Percentiles rank a stretch among this genome's conserved stretches.
These are phyloP conservation scores for Pyrenophora teres DNA, from an alignment of 2,329 filamentous ascomycete genomes.

Conservation along the genomic window DNA sequence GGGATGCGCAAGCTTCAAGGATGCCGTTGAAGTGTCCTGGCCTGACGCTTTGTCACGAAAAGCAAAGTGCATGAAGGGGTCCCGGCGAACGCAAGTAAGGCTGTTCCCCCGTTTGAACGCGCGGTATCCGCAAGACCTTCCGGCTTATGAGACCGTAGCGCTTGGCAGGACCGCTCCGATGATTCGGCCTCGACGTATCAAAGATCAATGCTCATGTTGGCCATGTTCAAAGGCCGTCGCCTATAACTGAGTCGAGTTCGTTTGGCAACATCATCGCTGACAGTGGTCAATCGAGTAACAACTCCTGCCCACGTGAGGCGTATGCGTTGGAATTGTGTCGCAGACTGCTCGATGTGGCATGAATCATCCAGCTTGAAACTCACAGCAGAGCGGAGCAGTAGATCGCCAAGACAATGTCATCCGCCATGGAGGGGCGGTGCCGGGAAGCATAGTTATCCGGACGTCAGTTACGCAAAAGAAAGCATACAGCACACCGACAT, in stretches of 20 bases:
- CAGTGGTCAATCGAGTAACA: neutral
- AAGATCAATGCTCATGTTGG: too few species aligned
- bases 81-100: conserved; percentile 2
- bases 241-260: too few species aligned
- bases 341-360: conserved; percentile 8
- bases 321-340: conserved; percentile 7
- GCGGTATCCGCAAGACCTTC: conserved; percentile 6
- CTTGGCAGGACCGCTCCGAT: neutral
- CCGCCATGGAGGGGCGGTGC: neutral
- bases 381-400: neutral
- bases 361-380: conserved; percentile 13
- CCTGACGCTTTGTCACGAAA: conserved; percentile 1
- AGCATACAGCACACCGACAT: conserved; percentile 17
- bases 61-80: conserved; percentile 10
- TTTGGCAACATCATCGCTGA: neutral
- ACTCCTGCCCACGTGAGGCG: neutral
- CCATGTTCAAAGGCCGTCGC: too few species aligned
- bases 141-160: conserved; percentile 9
- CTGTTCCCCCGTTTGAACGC: conserved; percentile 8
- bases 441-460: neutral
- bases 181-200: too few species aligned
- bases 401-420: conserved; percentile 9
- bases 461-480: neutral
- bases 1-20: conserved; percentile 2
- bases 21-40: conserved; percentile 1